Evolutionary conservation across 163 green algal genomes (phyloP), one percentile per base, ranked within the genome.

Genomic region (Chloromonas sp.): DNA sequence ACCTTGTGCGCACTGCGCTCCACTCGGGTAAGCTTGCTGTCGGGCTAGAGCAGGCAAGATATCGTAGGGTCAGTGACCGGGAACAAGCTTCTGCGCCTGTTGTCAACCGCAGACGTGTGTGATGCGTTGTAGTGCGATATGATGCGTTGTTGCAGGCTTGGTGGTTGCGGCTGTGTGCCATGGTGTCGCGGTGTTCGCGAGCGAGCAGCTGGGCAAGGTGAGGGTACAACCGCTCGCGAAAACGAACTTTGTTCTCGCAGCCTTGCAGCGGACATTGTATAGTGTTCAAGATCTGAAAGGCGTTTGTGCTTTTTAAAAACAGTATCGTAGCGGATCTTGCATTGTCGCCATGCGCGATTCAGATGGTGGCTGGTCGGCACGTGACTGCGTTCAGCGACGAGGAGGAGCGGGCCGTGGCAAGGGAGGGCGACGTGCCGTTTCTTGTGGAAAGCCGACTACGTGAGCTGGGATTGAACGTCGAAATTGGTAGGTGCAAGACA

Each of bases 371-470:
- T 8, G 60, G 80, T n/a, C 80, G 80, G 57, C 60, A 58, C 5
- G 14, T 83, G 3, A 15, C 61, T 60, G 15, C 8, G 14, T 83
- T 77, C 80, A 76, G 59, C n/a, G 61, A 77, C 62, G 80, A 77
- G 60, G 80, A 83, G 61, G 80, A 83, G 80, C 14, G 58, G 60
- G 14, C 14, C 2, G 11, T 2, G 3, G 80, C 61, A 2, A 60
- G 5, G 0, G 14, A n/a, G 61, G 3, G 0, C 3, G n/a, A n/a
- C 1, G 80, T 83, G 60, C 80, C 80, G 1, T 71, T 58, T 15
- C 80, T 83, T 1, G 60, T 83, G 59, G 80, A 83, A 58, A 57
- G 14, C 14, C 14, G 62, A n/a, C 80, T 83, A 61, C 11, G 80
- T 5, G 61, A 77, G 60, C 80, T 8, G 2, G 80, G 80, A 0